Evolutionary conservation across 345 rosid species (phyloP).

Genomic region (Euphorbia pulcherrima): DNA sequence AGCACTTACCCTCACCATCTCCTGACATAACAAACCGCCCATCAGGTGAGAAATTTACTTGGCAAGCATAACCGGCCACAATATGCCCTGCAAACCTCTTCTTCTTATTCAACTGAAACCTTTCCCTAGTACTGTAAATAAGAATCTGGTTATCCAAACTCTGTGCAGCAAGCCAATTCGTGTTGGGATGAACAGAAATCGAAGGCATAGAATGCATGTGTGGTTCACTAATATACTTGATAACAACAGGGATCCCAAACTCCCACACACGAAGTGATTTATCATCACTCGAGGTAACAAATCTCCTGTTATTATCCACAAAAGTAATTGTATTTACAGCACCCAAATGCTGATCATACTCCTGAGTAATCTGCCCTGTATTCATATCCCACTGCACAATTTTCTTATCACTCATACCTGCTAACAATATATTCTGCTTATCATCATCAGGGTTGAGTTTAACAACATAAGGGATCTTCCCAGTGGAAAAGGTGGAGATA

Average conservation of each 20-base stretch:
- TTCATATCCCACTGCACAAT: conserved; percentile 99
- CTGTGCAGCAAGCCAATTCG: conserved; percentile 97
- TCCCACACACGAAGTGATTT: conserved; percentile 99
- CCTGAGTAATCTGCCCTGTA: conserved; percentile 76
- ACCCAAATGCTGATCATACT: conserved; percentile 34
- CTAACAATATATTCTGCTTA: conserved; percentile 90
- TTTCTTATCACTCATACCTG: conserved; percentile 99
- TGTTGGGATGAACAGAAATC: conserved; percentile 80
- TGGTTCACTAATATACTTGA: conserved; percentile 97
- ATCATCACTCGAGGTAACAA: conserved; percentile 96
- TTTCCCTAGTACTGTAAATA: conserved; percentile 80
- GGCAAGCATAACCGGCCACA: conserved; percentile 96
- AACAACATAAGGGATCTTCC: conserved; percentile 89
- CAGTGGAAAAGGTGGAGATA: conserved; percentile 81
- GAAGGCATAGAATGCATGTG: conserved; percentile 99
- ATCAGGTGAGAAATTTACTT: conserved; percentile 97
- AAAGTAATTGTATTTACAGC: conserved; percentile 92
- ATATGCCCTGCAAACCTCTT: conserved; percentile 94
- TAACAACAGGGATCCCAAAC: conserved; percentile 94
- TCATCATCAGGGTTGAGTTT: conserved; percentile 92
- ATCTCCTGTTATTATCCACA: conserved; percentile 91
- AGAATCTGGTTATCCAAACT: conserved; percentile 96
- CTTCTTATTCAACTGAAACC: conserved; percentile 96
- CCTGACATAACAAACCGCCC: conserved; percentile 99
- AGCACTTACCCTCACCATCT: conserved; percentile 97